Conservation (phyloP, 1,284 basidiomycete genomes). For the Malassezia restricta region DNA sequence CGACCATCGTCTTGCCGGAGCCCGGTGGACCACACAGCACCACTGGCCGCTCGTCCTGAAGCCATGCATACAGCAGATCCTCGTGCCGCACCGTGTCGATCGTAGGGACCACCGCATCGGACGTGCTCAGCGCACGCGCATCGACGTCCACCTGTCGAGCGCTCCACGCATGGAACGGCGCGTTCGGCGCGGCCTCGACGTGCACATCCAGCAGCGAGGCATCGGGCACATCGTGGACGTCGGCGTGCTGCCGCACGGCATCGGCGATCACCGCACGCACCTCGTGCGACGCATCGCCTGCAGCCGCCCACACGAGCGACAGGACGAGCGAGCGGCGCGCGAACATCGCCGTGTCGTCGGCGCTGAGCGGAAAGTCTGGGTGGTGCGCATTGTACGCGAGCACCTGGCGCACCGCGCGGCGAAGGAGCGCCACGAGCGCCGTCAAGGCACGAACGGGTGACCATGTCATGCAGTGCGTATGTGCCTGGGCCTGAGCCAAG, state of each 20-base stretch:
- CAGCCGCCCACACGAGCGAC: constrained; percentile 93
- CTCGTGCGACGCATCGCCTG: constrained; percentile 84
- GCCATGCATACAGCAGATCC: constrained; percentile 94
- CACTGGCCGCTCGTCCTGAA: constrained; percentile 95
- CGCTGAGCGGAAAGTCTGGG: constrained; percentile 76
- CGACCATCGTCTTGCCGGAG: constrained; percentile 98
- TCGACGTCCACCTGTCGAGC: constrained; percentile 78
- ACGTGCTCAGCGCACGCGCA: constrained; percentile 82
- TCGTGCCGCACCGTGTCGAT: constrained; percentile 98
- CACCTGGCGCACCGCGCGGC: constrained; percentile 86
- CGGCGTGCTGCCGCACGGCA: constrained; percentile 60
- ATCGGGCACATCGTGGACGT: constrained; percentile 62
- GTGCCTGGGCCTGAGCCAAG: constrained; percentile 63
- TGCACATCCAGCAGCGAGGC: constrained; percentile 80
- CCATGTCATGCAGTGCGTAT: constrained; percentile 98
- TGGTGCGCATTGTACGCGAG: constrained; percentile 91
- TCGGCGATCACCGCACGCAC: constrained; percentile 80
- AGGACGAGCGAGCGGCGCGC: constrained; percentile 79
- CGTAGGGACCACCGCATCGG: constrained; percentile 94
- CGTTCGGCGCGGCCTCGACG: constrained; percentile 49
- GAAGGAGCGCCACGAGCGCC: constrained; percentile 90
- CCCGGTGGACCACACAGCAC: constrained; percentile 98
- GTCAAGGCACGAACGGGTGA: constrained; percentile 79
- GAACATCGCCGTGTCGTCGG: constrained; percentile 77
- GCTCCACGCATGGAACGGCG: constrained; percentile 80